Percentiles rank a stretch among this genome's conserved stretches.
Conservation (phyloP, 2,329 filamentous ascomycete genomes). For the Botrytis fabae region DNA sequence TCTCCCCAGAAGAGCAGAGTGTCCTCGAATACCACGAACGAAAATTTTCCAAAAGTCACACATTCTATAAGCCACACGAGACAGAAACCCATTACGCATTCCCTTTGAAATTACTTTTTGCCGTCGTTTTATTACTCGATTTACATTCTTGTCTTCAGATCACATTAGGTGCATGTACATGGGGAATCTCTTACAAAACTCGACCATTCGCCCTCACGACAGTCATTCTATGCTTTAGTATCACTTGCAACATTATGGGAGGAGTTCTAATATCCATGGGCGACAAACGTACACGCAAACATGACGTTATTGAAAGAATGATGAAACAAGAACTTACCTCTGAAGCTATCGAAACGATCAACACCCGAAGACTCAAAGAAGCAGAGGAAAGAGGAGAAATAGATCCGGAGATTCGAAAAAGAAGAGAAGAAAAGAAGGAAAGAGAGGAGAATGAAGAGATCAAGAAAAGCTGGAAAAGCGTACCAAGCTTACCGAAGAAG, state of each 20-base stretch:
- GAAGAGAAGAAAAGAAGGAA: conserved; percentile 51
- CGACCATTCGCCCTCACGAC: conserved; percentile 74
- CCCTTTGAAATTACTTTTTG: conserved; percentile 69
- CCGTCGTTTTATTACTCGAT: conserved; percentile 74
- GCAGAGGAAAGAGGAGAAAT: conserved; percentile 46
- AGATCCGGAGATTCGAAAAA: conserved; percentile 41
- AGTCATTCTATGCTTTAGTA: conserved; percentile 75
- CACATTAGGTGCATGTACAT: conserved; percentile 74
- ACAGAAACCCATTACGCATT: conserved; percentile 80
- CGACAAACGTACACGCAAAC: conserved; percentile 75
- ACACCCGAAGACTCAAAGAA: conserved; percentile 92
- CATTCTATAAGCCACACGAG: conserved; percentile 87
- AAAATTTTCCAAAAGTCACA: conserved; percentile 80
- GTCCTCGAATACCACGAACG: conserved; percentile 72
- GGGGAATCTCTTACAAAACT: conserved; percentile 69
- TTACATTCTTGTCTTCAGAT: conserved; percentile 79
- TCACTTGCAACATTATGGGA: conserved; percentile 73
- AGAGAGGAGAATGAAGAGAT: conserved; percentile 42
- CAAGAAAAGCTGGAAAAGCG: conserved; percentile 34
- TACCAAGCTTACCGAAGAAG: conserved; percentile 33
- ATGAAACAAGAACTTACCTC: conserved; percentile 73
- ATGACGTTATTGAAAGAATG: conserved; percentile 76
- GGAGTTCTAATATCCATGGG: conserved; percentile 76
- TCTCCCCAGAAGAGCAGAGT: conserved; percentile 66
- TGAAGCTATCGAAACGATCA: conserved; percentile 65